Conservation (phyloP, 371 early-diverging fungal species). For the Zychaea mexicana region DNA sequence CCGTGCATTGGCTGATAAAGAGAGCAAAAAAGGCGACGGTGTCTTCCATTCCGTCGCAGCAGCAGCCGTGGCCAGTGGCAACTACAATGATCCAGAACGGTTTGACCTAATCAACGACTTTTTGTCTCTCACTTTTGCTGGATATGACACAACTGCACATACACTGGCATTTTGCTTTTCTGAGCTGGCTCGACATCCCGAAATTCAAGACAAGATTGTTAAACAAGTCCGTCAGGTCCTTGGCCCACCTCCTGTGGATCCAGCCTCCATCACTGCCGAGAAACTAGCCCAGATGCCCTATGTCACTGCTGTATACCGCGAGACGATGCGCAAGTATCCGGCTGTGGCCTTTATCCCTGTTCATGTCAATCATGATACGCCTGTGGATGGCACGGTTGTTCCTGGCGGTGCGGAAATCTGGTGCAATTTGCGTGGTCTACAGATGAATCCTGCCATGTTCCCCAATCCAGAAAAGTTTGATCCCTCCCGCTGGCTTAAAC, state of each 20-base stretch:
- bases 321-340: constrained; percentile 51
- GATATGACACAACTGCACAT: constrained; percentile 51
- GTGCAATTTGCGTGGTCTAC: constrained; percentile 52
- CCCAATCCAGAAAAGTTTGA: constrained; percentile 45
- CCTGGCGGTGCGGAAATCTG: constrained; percentile 47
- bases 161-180: constrained; percentile 47
- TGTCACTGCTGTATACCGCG: constrained; percentile 49
- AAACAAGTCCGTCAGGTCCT: constrained; percentile 38
- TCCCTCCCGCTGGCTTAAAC: constrained; percentile 38
- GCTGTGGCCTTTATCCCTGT: constrained; percentile 52
- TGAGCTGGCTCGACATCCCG: constrained; percentile 43
- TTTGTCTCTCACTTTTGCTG: constrained; percentile 48
- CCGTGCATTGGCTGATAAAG: constrained; percentile 17
- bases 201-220: constrained; percentile 39
- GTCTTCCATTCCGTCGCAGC: constrained; percentile 45
- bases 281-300: constrained; percentile 41
- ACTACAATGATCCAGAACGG: constrained; percentile 23
- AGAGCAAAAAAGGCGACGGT: too few relatives aligned
- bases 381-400: constrained; percentile 40
- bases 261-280: constrained; percentile 36
- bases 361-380: constrained; percentile 43
- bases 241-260: constrained; percentile 43
- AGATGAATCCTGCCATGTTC: constrained; percentile 47
- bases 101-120: constrained; percentile 43
- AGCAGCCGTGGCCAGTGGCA: constrained; percentile 37